These are phyloP conservation scores for Epichloe baconii DNA, from an alignment of 2,329 filamentous ascomycete genomes.

Conservation along the genomic window DNA sequence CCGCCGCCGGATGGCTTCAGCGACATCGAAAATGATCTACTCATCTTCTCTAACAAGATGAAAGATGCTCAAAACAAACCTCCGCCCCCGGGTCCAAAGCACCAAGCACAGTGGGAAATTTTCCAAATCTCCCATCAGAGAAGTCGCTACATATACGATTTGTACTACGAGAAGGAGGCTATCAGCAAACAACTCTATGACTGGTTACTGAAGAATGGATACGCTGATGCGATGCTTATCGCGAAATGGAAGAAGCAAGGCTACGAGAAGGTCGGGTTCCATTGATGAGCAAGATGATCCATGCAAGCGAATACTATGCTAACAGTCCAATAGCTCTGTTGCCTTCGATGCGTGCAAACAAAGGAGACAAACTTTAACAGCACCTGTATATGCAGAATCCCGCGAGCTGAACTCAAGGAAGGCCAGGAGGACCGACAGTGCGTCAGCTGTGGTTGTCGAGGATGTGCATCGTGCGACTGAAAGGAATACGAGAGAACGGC, in stretches of 20 bases:
- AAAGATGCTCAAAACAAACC: constrained; percentile 89
- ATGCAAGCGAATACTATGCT: background rate
- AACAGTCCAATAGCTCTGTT: constrained; percentile 55
- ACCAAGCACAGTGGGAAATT: constrained; percentile 91
- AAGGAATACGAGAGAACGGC: background rate
- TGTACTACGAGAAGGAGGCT: constrained; percentile 96
- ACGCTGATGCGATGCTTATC: constrained; percentile 89
- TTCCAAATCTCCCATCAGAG: constrained; percentile 95
- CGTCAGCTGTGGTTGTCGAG: constrained; percentile 86
- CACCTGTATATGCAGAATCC: constrained; percentile 93
- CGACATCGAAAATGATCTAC: constrained; percentile 75
- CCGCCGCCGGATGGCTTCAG: constrained; percentile 75
- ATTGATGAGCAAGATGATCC: constrained; percentile 5
- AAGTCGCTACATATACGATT: constrained; percentile 85
- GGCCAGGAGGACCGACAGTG: constrained; percentile 74
- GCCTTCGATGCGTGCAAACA: constrained; percentile 92
- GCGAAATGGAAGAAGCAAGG: constrained; percentile 99
- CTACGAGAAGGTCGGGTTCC: constrained; percentile 71
- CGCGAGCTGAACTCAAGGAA: constrained; percentile 78
- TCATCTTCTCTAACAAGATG: constrained; percentile 83
- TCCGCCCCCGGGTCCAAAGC: constrained; percentile 64
- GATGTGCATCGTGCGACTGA: constrained; percentile 76
- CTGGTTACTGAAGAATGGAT: constrained; percentile 91
- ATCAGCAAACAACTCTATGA: constrained; percentile 89
- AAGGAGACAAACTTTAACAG: constrained; percentile 99